Evolutionary conservation across 2,329 filamentous ascomycete species (phyloP), one percentile per base, ranked within the genome.

Genomic region (Grosmannia clavigera): DNA sequence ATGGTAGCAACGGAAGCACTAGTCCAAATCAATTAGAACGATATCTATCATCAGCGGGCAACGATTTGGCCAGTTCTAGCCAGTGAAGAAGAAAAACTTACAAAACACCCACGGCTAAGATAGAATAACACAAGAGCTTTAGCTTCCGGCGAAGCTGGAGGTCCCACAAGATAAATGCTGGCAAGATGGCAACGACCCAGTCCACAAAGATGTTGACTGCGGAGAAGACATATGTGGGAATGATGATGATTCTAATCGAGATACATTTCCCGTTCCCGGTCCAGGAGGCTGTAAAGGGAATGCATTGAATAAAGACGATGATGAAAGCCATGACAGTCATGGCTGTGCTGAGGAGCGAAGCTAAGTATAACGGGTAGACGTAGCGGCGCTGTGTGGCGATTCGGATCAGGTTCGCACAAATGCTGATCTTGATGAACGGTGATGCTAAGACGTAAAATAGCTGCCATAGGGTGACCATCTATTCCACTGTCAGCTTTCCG

Each of bases 111-210:
- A 58, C n/a, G 19, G 53, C 38, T 10, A 58, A 9, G 5, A 19
- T n/a, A 3, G 22, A 12, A 33, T n/a, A 46, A 11, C 40, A 46
- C 40, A 46, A 3, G 2, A 43, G 33, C 6, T 58, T 58, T 9
- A 58, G 27, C 25, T 43, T 29, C n/a, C 35, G 22, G 16, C 57
- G 50, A 35, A 58, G 40, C 57, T 58, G 57, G 6, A 58, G 57
- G 16, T 54, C 19, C 31, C 38, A 19, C 7, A 58, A 33, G 5
- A 58, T 54, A 11, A 58, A 58, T 11, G 43, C 31, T 1, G 57
- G 57, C n/a, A 58, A 12, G 1, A 58, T 54, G 33, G 57, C 33
- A 3, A 58, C 57, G 10, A 19, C 31, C 57, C 50, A 58, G 22
- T 58, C 57, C 16, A 33, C 29, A 5, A 46, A 14, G 14, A 58